Evolutionary conservation across 345 rosid species (phyloP).

Genomic region (Lepidium africanum): DNA sequence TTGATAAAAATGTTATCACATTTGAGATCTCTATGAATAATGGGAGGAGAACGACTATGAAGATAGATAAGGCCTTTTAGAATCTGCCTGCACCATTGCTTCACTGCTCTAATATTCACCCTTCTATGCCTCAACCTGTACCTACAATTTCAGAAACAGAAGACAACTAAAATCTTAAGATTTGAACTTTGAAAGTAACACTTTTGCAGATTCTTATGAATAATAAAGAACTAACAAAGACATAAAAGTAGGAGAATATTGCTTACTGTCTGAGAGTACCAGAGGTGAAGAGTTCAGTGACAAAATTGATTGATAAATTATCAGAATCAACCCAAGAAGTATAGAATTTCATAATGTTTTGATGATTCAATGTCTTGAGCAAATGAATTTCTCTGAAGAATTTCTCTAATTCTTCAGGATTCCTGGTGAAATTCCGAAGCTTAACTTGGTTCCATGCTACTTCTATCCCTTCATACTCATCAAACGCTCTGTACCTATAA

Average conservation of each 20-base stretch:
- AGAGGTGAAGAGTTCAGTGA: slow-evolving; percentile 93
- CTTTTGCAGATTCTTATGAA: not conserved
- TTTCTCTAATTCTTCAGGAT: slow-evolving; percentile 84
- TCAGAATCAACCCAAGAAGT: slow-evolving; percentile 90
- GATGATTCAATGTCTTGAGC: slow-evolving; percentile 82
- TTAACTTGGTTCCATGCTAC: slow-evolving; percentile 99
- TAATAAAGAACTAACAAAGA: not conserved
- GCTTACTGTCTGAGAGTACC: slow-evolving; percentile 88
- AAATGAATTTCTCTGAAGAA: slow-evolving; percentile 94
- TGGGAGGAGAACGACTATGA: slow-evolving; percentile 80
- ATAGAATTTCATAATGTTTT: slow-evolving; percentile 87
- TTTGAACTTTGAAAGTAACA: not conserved
- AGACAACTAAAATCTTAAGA: not conserved
- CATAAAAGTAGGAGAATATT: not conserved
- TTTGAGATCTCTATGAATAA: slow-evolving; percentile 95
- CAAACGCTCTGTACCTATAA: slow-evolving; percentile 73
- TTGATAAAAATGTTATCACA: slow-evolving; percentile 96
- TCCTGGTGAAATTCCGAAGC: slow-evolving; percentile 78
- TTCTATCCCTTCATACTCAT: slow-evolving; percentile 88
- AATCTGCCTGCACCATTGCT: slow-evolving; percentile 97
- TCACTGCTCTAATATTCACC: slow-evolving; percentile 88
- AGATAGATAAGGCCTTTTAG: slow-evolving; percentile 75
- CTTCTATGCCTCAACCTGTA: slow-evolving; percentile 76
- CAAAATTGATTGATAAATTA: slow-evolving; percentile 85
- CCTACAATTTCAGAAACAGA: slow-evolving; percentile 28